Percentiles rank a stretch among this genome's conserved stretches.
Conservation (phyloP, 768 basidiomycete species). For the Pleurotus pulmonarius region DNA sequence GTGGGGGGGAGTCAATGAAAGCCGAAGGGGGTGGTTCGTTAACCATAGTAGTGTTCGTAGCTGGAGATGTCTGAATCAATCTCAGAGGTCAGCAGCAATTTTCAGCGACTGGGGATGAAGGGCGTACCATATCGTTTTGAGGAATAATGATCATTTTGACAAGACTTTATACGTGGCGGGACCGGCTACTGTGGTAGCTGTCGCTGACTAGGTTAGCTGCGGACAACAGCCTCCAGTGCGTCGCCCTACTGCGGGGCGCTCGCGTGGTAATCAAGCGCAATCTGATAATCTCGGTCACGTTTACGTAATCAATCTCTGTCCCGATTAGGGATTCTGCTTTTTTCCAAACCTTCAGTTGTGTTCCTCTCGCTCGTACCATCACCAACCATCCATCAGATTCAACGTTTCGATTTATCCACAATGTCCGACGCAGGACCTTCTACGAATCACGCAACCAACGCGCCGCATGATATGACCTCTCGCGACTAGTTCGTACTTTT, state of each 20-base stretch:
- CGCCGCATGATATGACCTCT: constrained; percentile 66
- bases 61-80: too few relatives aligned
- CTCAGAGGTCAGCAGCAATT: neutral
- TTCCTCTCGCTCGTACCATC: constrained; percentile 9
- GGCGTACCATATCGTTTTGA: constrained; percentile 4
- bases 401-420: constrained; percentile 4
- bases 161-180: neutral
- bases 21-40: constrained; percentile 10
- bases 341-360: neutral
- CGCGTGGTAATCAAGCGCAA: neutral
- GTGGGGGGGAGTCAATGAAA: constrained; percentile 40
- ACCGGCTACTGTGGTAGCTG: neutral
- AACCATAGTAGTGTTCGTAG: neutral
- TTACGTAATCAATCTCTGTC: neutral
- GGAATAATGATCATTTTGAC: constrained; percentile 5
- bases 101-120: neutral
- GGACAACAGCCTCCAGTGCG: neutral
- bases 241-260: neutral
- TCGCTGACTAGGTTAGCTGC: neutral
- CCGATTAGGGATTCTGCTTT: neutral
- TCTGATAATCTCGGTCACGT: neutral
- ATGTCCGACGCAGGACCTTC: constrained; percentile 27
- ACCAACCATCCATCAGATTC: constrained; percentile 14
- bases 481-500: constrained; percentile 68
- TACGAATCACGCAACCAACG: constrained; percentile 18